Evolutionary conservation across 1,284 basidiomycete species (phyloP).

Genomic region (Chondrostereum purpureum): DNA sequence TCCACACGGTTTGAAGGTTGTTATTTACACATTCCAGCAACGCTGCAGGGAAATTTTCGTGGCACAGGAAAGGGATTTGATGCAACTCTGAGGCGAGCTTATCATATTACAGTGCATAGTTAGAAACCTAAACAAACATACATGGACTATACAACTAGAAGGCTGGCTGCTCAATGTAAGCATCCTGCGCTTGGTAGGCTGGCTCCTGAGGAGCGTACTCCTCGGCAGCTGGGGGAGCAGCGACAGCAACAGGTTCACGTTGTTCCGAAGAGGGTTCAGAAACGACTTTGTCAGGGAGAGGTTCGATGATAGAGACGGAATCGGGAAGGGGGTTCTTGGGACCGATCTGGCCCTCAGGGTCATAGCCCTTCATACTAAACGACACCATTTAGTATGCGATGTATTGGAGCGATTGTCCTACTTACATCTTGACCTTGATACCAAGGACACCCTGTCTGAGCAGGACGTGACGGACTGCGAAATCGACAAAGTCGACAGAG

Average conservation of each 20-base stretch:
- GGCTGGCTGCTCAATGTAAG: conserved; percentile 35
- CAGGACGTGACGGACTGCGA: conserved; percentile 97
- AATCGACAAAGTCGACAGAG: conserved; percentile 93
- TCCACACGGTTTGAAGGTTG: too few species aligned
- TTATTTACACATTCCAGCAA: too few species aligned
- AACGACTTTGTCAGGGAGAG: conserved; percentile 74
- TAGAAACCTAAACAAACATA: conserved; percentile 11
- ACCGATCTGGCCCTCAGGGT: conserved; percentile 85
- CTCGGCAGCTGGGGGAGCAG: conserved; percentile 48
- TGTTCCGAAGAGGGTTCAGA: conserved; percentile 77
- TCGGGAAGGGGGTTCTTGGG: conserved; percentile 96
- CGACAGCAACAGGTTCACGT: conserved; percentile 54
- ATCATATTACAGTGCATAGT: too few species aligned
- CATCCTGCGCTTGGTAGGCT: conserved; percentile 31
- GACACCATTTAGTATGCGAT: too few species aligned
- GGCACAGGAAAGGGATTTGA: not conserved
- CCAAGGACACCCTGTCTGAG: conserved; percentile 99
- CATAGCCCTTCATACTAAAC: conserved; percentile 90
- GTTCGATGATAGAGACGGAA: conserved; percentile 87
- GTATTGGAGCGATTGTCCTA: too few species aligned
- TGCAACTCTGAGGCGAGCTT: conserved; percentile 2
- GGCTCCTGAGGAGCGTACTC: conserved; percentile 34
- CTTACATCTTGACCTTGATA: conserved; percentile 99
- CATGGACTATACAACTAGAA: conserved; percentile 34
- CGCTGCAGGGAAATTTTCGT: too few species aligned